Base-by-base conservation (phyloP, 2,329 filamentous ascomycete species). In the Botrytis pseudocinerea region DNA sequence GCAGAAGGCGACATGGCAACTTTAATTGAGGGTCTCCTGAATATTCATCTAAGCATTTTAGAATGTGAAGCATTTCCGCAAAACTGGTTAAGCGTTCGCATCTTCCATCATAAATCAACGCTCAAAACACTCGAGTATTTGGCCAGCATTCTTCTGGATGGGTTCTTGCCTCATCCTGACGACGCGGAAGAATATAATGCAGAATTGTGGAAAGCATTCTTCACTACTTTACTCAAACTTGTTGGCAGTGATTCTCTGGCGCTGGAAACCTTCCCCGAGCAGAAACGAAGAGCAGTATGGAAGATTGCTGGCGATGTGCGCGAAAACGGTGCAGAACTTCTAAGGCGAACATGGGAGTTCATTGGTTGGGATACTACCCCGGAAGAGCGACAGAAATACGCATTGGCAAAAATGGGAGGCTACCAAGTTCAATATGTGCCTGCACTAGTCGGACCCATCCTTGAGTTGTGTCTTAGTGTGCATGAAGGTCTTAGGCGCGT, bases 371-470 rank as follows among this genome's bases (percentile, higher is more conserved):
- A 99, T 78, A 93, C 94, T 0, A 93, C 88, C 46, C 82, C 86
- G 1, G 95, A 98, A 74, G 95, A 98, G 80, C 88, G 89, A 76
- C 85, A 87, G 73, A 88, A 91, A 40, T 98, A 95, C 79, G 92
- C 92, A 0, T 84, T 98, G 72, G 86, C 89, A 71, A 95, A 92
- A 81, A 92, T 98, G 86, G 97, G 96, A 73, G 96, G 96, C 1
- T 99, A 98, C 80, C 96, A 99, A 83, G 96, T 99, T 32, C 96
- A 98, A 83, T 99, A 98, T 81, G 96, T 99, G 44, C 96, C 97
- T 9, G 91, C 92, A 20, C 87, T 99, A 9, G 94, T 99, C 12
- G 92, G 92, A 1, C 94, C 95, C 0, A 96, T 98, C 69, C 93
- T 98, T 38, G 94, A 97, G 82, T 87, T 99, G 16, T 99, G 96